Evolutionary conservation across 1,284 basidiomycete genomes (phyloP).

Genomic region (Afroboletus lepidellus): DNA sequence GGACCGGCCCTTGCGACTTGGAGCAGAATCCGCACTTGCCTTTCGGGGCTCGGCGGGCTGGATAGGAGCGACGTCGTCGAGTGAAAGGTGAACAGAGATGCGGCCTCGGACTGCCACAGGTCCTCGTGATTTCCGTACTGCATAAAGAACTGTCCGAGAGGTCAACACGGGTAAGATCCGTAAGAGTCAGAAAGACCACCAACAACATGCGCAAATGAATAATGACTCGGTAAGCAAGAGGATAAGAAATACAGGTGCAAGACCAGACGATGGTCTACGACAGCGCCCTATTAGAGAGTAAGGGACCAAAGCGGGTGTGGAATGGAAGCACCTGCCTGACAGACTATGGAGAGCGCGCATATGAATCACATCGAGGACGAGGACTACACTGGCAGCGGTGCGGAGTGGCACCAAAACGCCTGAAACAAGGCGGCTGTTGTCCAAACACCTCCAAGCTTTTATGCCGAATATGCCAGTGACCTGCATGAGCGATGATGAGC

Average conservation of each 20-base stretch:
- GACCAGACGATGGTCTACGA: conserved; percentile 17
- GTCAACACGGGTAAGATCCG: neutral
- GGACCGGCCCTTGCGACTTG: conserved; percentile 51
- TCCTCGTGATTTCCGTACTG: conserved; percentile 53
- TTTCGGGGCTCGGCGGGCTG: conserved; percentile 28
- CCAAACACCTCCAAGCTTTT: conserved; percentile 66
- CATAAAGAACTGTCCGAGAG: conserved; percentile 48
- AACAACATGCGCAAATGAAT: conserved; percentile 62
- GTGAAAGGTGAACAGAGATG: conserved; percentile 51
- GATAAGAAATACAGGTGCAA: conserved; percentile 48
- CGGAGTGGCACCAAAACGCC: conserved; percentile 43
- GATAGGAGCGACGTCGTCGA: conserved; percentile 37
- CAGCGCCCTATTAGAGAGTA: conserved; percentile 17
- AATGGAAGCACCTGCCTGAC: conserved; percentile 39
- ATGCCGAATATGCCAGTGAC: conserved; percentile 62
- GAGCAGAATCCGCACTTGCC: conserved; percentile 21
- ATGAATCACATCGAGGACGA: conserved; percentile 43
- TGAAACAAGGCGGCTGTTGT: conserved; percentile 53
- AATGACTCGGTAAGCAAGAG: conserved; percentile 53
- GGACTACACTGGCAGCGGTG: conserved; percentile 40
- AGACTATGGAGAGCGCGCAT: conserved; percentile 42
- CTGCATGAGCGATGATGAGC: conserved; percentile 32
- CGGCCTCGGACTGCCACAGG: conserved; percentile 53
- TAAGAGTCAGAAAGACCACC: conserved; percentile 25
- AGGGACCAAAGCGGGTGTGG: neutral